Base-by-base conservation (phyloP, 495 filamentous ascomycete species). In the Lichina pygmaea region DNA sequence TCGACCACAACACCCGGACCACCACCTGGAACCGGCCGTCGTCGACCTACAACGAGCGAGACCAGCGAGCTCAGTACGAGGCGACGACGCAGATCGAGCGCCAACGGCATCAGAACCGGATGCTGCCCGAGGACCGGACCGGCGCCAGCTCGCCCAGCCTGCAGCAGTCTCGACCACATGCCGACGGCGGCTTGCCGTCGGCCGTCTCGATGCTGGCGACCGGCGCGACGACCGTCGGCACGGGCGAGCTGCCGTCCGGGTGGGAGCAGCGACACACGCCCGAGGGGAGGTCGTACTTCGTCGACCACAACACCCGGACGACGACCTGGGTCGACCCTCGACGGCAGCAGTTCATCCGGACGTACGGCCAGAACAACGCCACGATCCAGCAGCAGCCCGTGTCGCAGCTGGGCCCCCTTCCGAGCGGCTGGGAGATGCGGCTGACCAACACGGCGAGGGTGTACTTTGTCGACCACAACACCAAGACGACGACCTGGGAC, bases 401-500 rank as follows among this genome's bases (percentile, higher is more conserved):
- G 17, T 97, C 89, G 2, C 91, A 95, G 58, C 70, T 97, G 34
- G 89, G 89, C n/a, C 86, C 89, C 31, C 58, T 97, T 39, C 89
- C 89, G 10, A 94, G 86, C 58, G 89, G 89, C 15, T 97, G 89
- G 89, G 89, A 97, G 66, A 97, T 97, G 89, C 80, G 89, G 48
- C 73, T 97, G 24, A 97, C 89, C 43, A 95, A 95, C 57, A 97
- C 89, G 7, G 89, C 89, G 10, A 73, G 89, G 41, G 89, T 97
- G 17, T 97, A 97, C 60, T 97, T 97, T 56, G 89, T 97, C 34
- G 89, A 97, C 55, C 89, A 97, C 65, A 97, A 97, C 58, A 97
- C 89, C 48, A 97, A 97, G 66, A 97, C 89, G 0, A 97, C 89
- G 10, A 97, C 89, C n/a, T 97, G 89, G 89, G 89, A 97, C 54